phyloP scores from a whole-genome alignment of 805 yeast genomes.

The Sugiyamaella qingdaonensis region DNA sequence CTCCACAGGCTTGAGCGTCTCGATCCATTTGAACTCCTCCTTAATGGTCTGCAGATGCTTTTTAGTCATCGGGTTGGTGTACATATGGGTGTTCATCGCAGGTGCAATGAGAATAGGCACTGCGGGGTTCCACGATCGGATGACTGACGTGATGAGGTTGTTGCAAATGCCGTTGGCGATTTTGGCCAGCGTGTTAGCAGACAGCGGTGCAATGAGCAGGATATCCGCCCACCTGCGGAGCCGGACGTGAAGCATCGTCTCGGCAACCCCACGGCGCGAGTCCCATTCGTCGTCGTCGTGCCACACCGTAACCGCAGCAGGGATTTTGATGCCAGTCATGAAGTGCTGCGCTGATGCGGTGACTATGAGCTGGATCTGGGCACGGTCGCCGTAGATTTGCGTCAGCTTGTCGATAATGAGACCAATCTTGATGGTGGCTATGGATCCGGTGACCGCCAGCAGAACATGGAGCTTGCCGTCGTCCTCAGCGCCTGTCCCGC shows the following conservation, averaged over 20 bases:
- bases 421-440: slow-evolving; percentile 93
- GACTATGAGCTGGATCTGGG: slow-evolving; percentile 79
- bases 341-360: slow-evolving; percentile 44
- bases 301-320: slow-evolving; percentile 75
- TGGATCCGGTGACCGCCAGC: slow-evolving; percentile 93
- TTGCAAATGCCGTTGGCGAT: slow-evolving; percentile 90
- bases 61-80: slow-evolving; percentile 83
- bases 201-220: slow-evolving; percentile 85
- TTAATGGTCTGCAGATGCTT: slow-evolving; percentile 68
- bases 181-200: slow-evolving; percentile 89
- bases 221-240: slow-evolving; percentile 96
- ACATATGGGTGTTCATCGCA: slow-evolving; percentile 91
- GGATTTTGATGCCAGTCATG: slow-evolving; percentile 32
- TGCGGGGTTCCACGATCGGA: slow-evolving; percentile 95
- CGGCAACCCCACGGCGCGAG: slow-evolving; percentile 66
- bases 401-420: slow-evolving; percentile 80
- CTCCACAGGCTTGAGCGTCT: slow-evolving; percentile 88
- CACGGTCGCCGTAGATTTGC: slow-evolving; percentile 65
- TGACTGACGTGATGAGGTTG: slow-evolving; percentile 81
- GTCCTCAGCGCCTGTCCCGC: background rate
- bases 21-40: slow-evolving; percentile 91
- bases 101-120: slow-evolving; percentile 89
- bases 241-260: slow-evolving; percentile 89
- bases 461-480: slow-evolving; percentile 68
- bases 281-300: slow-evolving; percentile 92